Percentiles rank a stretch among this genome's conserved stretches.
Conservation (phyloP, 1,139 yeast genomes). For the Saccharomyces hybrid region DNA sequence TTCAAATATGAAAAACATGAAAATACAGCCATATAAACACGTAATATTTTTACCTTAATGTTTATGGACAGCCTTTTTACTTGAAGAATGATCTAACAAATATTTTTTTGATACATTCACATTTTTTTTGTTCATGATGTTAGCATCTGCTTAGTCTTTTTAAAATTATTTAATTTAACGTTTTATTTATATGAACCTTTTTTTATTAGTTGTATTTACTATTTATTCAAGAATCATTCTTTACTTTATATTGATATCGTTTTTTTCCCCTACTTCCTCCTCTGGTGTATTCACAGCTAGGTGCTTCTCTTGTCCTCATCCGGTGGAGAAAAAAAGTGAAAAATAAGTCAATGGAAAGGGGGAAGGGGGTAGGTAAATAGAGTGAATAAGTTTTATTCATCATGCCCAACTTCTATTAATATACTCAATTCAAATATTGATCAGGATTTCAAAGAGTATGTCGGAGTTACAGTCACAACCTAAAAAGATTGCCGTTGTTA, state of each 20-base stretch:
- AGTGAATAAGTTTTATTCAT: not conserved
- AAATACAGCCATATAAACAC: not conserved
- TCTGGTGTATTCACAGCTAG: not conserved
- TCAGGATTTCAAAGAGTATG: not conserved
- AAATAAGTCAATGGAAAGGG: not conserved
- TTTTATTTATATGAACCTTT: too few relatives aligned
- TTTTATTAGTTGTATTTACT: not conserved
- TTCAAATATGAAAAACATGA: not conserved
- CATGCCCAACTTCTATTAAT: not conserved
- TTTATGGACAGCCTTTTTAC: not conserved
- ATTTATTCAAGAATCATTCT: not conserved
- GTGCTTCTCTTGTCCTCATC: not conserved
- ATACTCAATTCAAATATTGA: not conserved
- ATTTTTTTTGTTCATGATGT: not conserved
- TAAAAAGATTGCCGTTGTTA: constrained; percentile 45
- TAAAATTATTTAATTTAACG: too few relatives aligned
- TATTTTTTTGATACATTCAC: not conserved
- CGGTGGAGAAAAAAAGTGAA: not conserved
- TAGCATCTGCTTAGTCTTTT: not conserved
- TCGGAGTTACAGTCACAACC: constrained; percentile 2
- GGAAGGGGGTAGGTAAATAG: not conserved
- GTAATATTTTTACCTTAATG: not conserved
- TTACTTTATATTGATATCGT: not conserved
- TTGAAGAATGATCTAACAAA: not conserved
- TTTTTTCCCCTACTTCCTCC: not conserved